phyloP scores from a whole-genome alignment of 176 grass and related monocot genomes.

The Ampelocalamus luodianensis region DNA sequence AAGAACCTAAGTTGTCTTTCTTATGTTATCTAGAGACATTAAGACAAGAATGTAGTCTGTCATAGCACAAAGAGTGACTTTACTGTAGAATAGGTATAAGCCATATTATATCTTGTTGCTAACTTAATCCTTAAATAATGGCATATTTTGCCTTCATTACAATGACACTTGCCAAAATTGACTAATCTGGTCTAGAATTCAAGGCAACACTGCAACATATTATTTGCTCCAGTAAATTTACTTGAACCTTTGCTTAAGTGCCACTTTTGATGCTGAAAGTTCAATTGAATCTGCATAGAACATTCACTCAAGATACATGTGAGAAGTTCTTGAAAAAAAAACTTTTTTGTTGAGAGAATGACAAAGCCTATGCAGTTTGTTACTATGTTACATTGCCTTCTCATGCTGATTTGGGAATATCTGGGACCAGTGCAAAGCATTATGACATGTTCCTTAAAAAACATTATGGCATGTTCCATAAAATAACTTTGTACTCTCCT shows the following conservation, averaged over 20 bases:
- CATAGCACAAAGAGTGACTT: background rate
- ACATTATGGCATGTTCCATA: background rate
- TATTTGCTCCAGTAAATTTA: constrained; percentile 14
- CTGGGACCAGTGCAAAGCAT: constrained; percentile 7
- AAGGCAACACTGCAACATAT: background rate
- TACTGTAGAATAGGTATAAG: background rate
- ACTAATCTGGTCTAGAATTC: constrained; percentile 9
- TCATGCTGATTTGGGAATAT: constrained; percentile 24
- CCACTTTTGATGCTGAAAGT: constrained; percentile 1
- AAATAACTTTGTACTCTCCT: constrained; percentile 2
- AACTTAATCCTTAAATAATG: background rate
- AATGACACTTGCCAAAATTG: background rate
- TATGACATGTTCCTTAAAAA: background rate
- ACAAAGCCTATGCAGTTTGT: background rate
- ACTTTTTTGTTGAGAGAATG: background rate
- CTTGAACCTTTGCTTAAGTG: background rate
- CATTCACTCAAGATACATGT: background rate
- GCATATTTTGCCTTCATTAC: background rate
- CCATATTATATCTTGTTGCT: background rate
- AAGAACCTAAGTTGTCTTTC: background rate
- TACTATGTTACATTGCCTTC: constrained; percentile 17
- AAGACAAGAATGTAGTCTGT: background rate
- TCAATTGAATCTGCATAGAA: constrained; percentile 5
- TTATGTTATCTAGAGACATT: constrained; percentile 18
- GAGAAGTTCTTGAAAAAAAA: constrained; percentile 5